These are phyloP conservation scores for Aspergillus fischeri DNA, from an alignment of 2,329 filamentous ascomycete species.

Conservation along the genomic window DNA sequence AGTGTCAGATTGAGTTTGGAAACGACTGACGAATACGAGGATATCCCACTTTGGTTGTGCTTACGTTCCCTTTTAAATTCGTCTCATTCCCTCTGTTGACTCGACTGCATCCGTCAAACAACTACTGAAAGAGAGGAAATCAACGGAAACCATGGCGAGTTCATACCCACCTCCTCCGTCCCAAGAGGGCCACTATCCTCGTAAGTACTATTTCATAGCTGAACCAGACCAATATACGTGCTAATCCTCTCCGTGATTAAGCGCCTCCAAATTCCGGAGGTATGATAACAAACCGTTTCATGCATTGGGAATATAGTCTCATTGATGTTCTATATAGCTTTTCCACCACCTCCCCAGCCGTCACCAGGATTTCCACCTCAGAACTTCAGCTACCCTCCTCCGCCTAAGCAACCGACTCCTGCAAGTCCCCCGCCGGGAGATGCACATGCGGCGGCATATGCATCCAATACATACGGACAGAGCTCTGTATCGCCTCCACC, in stretches of 20 bases:
- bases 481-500: slow-evolving; percentile 3
- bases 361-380: slow-evolving; percentile 19
- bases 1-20: not conserved
- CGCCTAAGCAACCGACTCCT: slow-evolving; percentile 19
- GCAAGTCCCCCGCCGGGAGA: slow-evolving; percentile 13
- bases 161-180: slow-evolving; percentile 24
- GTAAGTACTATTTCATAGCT: slow-evolving; percentile 4
- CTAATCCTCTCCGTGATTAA: not conserved
- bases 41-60: not conserved
- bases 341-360: slow-evolving; percentile 21
- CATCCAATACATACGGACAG: not conserved
- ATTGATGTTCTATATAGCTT: slow-evolving; percentile 7
- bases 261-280: slow-evolving; percentile 9
- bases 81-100: not conserved
- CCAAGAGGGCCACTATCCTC: slow-evolving; percentile 16
- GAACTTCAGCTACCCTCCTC: slow-evolving; percentile 23
- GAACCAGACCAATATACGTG: not conserved
- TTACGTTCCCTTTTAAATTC: not conserved
- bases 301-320: not conserved
- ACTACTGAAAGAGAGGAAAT: slow-evolving; percentile 4
- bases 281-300: slow-evolving; percentile 1
- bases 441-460: slow-evolving; percentile 7
- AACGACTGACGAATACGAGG: not conserved
- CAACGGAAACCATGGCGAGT: slow-evolving; percentile 4
- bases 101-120: slow-evolving; percentile 1